Base-by-base conservation (phyloP, 176 grass and related monocot genomes). In the Rhipidocladum racemiflorum region DNA sequence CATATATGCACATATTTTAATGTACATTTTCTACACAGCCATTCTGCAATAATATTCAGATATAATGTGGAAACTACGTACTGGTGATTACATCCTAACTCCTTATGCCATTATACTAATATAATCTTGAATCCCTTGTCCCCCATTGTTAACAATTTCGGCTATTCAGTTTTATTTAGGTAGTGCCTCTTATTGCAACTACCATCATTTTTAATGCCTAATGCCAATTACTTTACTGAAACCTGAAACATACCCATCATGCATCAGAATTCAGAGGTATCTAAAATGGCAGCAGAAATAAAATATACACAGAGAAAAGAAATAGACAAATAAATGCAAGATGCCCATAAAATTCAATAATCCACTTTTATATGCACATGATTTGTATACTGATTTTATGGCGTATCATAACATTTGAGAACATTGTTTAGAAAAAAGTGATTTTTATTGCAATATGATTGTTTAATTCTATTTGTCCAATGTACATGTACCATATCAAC, bases 401-500 rank as follows among this genome's bases (percentile, higher is more conserved):
- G 1, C 4, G 27, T 4, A 25, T 6, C 62, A 25, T 65, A 60
- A 60, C 21, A 17, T 76, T 76, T 39, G 42, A 65, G 57, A 71
- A 60, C 36, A 57, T 60, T 24, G 12, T 11, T 24, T 18, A 55
- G 45, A 34, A 13, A 79, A 84, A 67, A 25, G 8, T 35, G 54
- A 2, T 61, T 70, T 46, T 4, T 16, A 17, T 35, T 83, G 36
- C 80, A 84, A 46, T 45, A 39, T 38, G 57, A 79, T 83, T 49
- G 54, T 63, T 56, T 40, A 64, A 75, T 85, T 81, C 64, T 87
- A 65, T 76, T 75, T 70, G 18, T 80, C 72, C 44, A 59, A 64
- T 34, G 36, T 7, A 91, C 77, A 87, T 79, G 65, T 68, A 86
- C 82, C 80, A 86, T 78, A 75, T 83, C 73, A 56, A 65, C 29